A percentile compares a stretch with the other conserved stretches of the same genome.
phyloP scores from a whole-genome alignment of 257 asterid species.

The Sherardia arvensis region DNA sequence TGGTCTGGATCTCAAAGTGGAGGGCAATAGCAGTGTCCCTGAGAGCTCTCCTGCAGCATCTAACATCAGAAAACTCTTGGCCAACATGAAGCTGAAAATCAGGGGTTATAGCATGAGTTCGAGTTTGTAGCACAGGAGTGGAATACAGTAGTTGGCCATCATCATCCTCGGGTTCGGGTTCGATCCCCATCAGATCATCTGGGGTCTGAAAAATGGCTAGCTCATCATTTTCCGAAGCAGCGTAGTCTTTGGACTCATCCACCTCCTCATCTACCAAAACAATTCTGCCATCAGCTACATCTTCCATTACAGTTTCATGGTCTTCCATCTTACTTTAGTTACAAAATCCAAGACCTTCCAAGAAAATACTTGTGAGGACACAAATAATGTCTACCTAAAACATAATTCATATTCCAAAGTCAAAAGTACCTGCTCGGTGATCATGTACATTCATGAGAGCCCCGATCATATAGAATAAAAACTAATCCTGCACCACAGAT shows the following conservation, averaged over 20 bases:
- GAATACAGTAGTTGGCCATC: conserved; percentile 42
- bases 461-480: background rate
- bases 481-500: background rate
- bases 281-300: conserved; percentile 34
- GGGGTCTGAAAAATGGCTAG: conserved; percentile 50
- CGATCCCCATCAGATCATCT: conserved; percentile 41
- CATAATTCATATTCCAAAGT: too few relatives aligned
- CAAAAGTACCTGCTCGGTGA: background rate
- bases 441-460: background rate
- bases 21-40: conserved; percentile 90
- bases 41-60: conserved; percentile 85
- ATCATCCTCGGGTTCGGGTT: conserved; percentile 37
- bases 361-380: background rate
- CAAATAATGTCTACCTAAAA: background rate
- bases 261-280: conserved; percentile 33
- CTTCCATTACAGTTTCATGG: conserved; percentile 48
- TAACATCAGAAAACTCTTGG: conserved; percentile 89
- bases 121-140: conserved; percentile 62
- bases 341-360: conserved; percentile 3
- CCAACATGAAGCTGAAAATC: conserved; percentile 81
- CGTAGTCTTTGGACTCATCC: conserved; percentile 40
- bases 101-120: conserved; percentile 45
- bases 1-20: conserved; percentile 89
- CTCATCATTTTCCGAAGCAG: conserved; percentile 45
- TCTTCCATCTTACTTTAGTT: conserved; percentile 34